Base-by-base conservation (phyloP, 1,284 basidiomycete species). In the Tetrapyrgos nigripes region DNA sequence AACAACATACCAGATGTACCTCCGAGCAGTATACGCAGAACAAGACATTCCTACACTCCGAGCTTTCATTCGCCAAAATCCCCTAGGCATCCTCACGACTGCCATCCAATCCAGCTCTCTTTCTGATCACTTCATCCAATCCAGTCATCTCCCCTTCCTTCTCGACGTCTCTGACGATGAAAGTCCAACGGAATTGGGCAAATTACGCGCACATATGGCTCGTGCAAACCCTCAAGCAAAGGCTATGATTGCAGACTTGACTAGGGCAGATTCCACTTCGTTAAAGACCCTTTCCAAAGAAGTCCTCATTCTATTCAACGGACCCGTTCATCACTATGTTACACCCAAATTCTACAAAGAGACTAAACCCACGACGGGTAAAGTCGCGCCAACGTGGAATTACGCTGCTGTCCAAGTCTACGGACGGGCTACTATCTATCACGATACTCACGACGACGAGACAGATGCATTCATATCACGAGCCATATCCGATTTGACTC, bases 131-230 rank as follows among this genome's bases (percentile, higher is more conserved):
- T 69, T 72, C n/a, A 55, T 81, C 23, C 78, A 80, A 58, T 71
- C 73, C 23, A 71, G 72, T 6, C 78, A 81, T 61, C 71, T 79
- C 55, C 79, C 79, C 2, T 81, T 71, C 61, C 61, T 79, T 14
- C 66, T 81, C 33, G 75, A 78, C 43, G 24, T 65, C 1, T 44
- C 62, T 2, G 63, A 66, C 19, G 54, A 66, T 26, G 21, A 51
- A 19, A 55, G 52, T 47, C 48, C 53, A 3, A 53, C 51, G 3
- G 59, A 64, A 17, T 62, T 69, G 0, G 68, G 68, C 2, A 55
- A 24, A 59, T 49, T 73, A 63, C 61, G 66, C 24, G 70, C 67
- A 9, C 70, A 70, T 48, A 66, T 71, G 51, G 68, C 68, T 2
- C 66, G 67, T 21, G 67, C 67, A 23, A 71, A 70, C 53, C 70